Conservation (phyloP, 1,139 yeast species). For the Candida sp. region DNA sequence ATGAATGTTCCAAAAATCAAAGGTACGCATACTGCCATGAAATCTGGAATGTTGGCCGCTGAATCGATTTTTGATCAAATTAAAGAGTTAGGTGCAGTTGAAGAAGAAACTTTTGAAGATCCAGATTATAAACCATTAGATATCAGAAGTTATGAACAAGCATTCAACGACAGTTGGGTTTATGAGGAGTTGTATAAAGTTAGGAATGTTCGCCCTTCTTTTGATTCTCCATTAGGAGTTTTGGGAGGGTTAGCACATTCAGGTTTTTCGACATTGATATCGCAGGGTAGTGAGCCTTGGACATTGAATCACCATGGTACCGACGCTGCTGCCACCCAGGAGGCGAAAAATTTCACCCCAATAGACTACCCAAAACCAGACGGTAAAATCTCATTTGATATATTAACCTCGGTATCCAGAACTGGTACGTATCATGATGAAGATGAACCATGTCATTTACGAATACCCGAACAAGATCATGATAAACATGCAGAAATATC, state of each 20-base stretch:
- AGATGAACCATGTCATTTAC: slow-evolving; percentile 85
- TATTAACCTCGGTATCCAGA: slow-evolving; percentile 87
- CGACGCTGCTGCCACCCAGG: slow-evolving; percentile 69
- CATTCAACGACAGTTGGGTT: slow-evolving; percentile 79
- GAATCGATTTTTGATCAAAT: slow-evolving; percentile 69
- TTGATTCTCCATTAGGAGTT: slow-evolving; percentile 66
- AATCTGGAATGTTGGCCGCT: slow-evolving; percentile 93
- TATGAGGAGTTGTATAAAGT: slow-evolving; percentile 76
- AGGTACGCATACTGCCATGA: slow-evolving; percentile 98
- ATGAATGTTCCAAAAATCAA: slow-evolving; percentile 96
- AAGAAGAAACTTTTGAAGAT: slow-evolving; percentile 41
- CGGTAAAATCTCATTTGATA: slow-evolving; percentile 83
- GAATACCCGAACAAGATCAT: slow-evolving; percentile 72
- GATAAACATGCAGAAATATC: slow-evolving; percentile 63
- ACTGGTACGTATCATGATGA: slow-evolving; percentile 97
- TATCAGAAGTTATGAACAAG: slow-evolving; percentile 56
- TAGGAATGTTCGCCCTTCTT: slow-evolving; percentile 90
- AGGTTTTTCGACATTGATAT: slow-evolving; percentile 76
- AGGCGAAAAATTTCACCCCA: slow-evolving; percentile 62
- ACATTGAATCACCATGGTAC: slow-evolving; percentile 70
- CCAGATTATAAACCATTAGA: slow-evolving; percentile 40
- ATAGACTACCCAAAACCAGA: slow-evolving; percentile 95
- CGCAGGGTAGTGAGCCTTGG: slow-evolving; percentile 84
- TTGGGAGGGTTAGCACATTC: slow-evolving; percentile 81
- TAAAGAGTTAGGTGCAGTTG: slow-evolving; percentile 45